These are phyloP conservation scores for Aphanomyces cochlioides DNA, from an alignment of 352 stramenopile genomes.

Conservation along the genomic window DNA sequence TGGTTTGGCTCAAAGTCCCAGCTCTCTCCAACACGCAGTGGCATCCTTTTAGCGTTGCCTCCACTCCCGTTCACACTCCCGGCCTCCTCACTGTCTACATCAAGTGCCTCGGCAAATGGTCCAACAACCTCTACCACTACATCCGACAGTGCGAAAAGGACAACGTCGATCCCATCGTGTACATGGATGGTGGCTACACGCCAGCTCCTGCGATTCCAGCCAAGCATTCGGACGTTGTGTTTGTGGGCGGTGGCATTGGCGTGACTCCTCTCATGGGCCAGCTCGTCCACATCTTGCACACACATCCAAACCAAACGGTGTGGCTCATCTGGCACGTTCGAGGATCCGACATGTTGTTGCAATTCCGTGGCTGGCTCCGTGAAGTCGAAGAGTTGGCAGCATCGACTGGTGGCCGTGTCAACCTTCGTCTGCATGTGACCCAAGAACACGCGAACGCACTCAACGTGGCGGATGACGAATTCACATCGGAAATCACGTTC, in stretches of 20 bases:
- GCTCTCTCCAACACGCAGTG: conserved; percentile 39
- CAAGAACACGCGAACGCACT: conserved; percentile 1
- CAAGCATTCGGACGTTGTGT: conserved; percentile 39
- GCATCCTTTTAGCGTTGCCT: conserved; percentile 37
- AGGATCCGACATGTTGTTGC: neutral
- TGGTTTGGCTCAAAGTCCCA: conserved; percentile 78
- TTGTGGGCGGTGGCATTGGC: conserved; percentile 38
- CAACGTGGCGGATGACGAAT: neutral
- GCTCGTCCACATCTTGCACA: conserved; percentile 18
- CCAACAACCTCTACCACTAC: conserved; percentile 32
- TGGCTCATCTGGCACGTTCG: conserved; percentile 25
- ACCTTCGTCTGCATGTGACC: conserved; percentile 15
- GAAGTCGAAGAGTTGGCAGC: neutral
- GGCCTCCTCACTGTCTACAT: conserved; percentile 37
- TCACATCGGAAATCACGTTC: neutral
- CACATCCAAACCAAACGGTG: conserved; percentile 11
- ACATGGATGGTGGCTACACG: conserved; percentile 40
- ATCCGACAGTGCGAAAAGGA: conserved; percentile 35
- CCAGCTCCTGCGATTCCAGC: conserved; percentile 9
- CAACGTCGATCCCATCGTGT: conserved; percentile 33
- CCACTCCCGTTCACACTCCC: conserved; percentile 31
- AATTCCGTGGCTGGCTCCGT: conserved; percentile 24
- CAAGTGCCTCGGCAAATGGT: conserved; percentile 31
- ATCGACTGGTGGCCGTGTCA: neutral
- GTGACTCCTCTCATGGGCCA: conserved; percentile 29